Conservation (phyloP, 2,329 filamentous ascomycete species). For the Colletotrichum sp. region DNA sequence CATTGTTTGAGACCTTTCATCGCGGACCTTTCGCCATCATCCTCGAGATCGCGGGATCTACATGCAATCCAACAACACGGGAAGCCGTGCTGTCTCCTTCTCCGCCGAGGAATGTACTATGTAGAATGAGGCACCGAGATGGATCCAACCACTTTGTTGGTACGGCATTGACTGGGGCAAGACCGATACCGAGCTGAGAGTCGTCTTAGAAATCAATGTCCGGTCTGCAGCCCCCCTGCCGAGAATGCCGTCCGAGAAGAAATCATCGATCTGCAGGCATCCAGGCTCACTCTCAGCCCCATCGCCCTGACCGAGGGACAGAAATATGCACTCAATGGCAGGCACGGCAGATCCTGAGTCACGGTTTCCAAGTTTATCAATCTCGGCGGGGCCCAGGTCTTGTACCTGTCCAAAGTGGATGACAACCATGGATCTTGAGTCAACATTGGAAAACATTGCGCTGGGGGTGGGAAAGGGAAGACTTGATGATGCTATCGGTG, state of each 20-base stretch:
- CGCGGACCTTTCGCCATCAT: not conserved
- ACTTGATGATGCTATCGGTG: not conserved
- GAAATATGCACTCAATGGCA: not conserved
- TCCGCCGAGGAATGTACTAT: rapidly evolving
- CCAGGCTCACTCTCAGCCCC: not conserved
- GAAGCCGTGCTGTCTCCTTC: not conserved
- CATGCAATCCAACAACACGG: not conserved
- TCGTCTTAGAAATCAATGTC: not conserved
- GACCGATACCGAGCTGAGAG: not conserved
- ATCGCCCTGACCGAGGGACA: not conserved
- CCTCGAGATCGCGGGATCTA: not conserved
- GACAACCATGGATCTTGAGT: not conserved
- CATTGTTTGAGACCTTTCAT: not conserved
- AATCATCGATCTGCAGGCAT: not conserved
- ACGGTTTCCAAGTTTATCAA: conserved; percentile 4
- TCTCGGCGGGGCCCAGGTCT: not conserved
- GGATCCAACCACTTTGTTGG: not conserved
- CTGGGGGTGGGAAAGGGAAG: not conserved
- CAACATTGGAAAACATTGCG: not conserved
- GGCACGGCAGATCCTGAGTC: not conserved
- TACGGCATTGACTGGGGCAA: conserved; percentile 33
- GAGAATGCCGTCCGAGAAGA: not conserved
- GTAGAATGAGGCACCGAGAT: rapidly evolving
- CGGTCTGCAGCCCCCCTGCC: not conserved
- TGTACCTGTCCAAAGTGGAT: not conserved